Conservation (phyloP, 2,329 filamentous ascomycete genomes). For the Pestalotiopsis sp. region DNA sequence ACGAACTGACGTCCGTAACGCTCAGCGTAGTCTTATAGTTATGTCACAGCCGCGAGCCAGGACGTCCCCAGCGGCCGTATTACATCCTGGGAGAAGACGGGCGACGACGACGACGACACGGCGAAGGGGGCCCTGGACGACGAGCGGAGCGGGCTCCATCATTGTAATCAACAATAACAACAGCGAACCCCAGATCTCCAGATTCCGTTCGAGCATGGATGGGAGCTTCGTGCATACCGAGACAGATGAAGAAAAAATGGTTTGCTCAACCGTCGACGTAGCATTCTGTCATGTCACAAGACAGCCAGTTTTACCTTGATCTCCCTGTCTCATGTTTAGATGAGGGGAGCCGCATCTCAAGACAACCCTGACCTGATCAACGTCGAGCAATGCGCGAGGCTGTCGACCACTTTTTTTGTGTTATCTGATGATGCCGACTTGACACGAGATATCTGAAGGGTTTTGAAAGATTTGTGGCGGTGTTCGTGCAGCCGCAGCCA, state of each 20-base stretch:
- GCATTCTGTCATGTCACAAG: neutral
- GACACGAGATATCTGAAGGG: neutral
- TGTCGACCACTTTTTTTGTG: neutral
- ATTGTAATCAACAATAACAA: neutral
- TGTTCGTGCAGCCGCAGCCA: too few species aligned
- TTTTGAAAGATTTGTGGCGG: too few species aligned
- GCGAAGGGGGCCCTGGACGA: neutral
- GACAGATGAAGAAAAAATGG: neutral
- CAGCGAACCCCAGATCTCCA: conserved; percentile 7
- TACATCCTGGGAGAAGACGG: neutral
- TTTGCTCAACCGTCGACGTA: neutral
- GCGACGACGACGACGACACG: neutral
- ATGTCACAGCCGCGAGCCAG: neutral
- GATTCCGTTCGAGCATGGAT: neutral
- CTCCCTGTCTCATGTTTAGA: conserved; percentile 8
- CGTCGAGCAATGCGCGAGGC: conserved; percentile 7
- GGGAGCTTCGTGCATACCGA: neutral
- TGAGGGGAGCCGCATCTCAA: conserved; percentile 7
- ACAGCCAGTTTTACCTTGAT: conserved; percentile 1
- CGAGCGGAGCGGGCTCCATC: conserved; percentile 1
- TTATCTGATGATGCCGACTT: neutral
- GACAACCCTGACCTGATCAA: neutral
- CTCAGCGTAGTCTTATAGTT: neutral
- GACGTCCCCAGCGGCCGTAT: neutral
- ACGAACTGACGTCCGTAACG: neutral